Evolutionary conservation across 108 stramenopile species (phyloP).

Genomic region (Cyclotella baltica): DNA sequence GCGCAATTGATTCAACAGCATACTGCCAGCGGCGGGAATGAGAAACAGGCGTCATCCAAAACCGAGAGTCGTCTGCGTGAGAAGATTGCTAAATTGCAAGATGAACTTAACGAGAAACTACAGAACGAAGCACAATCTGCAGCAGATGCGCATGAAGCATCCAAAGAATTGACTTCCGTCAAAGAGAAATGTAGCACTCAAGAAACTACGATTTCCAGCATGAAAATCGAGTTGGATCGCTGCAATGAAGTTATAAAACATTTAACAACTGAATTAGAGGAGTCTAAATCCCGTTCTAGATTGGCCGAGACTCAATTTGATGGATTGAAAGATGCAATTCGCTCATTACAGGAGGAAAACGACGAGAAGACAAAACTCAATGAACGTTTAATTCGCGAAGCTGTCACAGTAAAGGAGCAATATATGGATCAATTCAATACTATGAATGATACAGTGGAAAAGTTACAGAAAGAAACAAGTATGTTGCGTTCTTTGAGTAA

Average conservation of each 20-base stretch:
- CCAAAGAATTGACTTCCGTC: conserved; percentile 53
- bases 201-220: conserved; percentile 56
- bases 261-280: conserved; percentile 63
- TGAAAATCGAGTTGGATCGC: conserved; percentile 56
- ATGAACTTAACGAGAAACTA: conserved; percentile 63
- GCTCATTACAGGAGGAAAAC: conserved; percentile 78
- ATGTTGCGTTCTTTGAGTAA: conserved; percentile 58
- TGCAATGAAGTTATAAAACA: conserved; percentile 67
- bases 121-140: conserved; percentile 55
- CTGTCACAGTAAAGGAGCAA: conserved; percentile 76
- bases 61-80: conserved; percentile 63
- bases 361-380: conserved; percentile 71
- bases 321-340: conserved; percentile 83
- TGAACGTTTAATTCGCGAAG: conserved; percentile 52
- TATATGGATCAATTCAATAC: conserved; percentile 73
- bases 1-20: conserved; percentile 29
- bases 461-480: conserved; percentile 65
- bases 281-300: conserved; percentile 66
- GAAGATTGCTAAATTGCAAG: conserved; percentile 78
- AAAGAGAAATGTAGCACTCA: conserved; percentile 61
- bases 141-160: conserved; percentile 46
- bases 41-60: conserved; percentile 18
- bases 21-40: conserved; percentile 9
- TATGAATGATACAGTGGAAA: conserved; percentile 78
- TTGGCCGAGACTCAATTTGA: conserved; percentile 85